Evolutionary conservation across 75 land plant genomes (phyloP).

Genomic region (Chamaecyparis obtusa): DNA sequence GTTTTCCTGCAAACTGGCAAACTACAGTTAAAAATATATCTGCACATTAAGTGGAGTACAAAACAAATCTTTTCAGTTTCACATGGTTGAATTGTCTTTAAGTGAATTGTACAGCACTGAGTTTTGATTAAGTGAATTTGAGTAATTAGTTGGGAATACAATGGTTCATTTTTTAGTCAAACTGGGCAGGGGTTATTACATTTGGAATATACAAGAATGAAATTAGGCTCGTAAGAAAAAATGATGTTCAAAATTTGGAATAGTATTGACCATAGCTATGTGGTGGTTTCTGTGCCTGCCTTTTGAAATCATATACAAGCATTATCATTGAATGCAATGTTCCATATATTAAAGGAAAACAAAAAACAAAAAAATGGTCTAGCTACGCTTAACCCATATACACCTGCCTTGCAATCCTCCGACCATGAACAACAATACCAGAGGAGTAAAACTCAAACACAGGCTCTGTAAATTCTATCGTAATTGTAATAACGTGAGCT

Average conservation of each 20-base stretch:
- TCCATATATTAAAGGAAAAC: neutral
- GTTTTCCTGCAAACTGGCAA: no score
- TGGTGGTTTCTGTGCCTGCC: neutral
- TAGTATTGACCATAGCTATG: neutral
- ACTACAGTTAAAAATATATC: no score
- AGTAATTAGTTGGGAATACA: no score
- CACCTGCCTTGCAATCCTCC: slow-evolving; percentile 58
- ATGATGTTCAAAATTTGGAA: neutral
- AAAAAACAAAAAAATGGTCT: neutral
- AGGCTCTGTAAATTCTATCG: slow-evolving; percentile 62
- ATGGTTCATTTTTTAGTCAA: no score
- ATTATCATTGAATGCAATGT: neutral
- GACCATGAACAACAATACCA: slow-evolving; percentile 32
- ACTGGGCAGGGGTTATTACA: no score
- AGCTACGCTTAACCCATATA: slow-evolving; percentile 13
- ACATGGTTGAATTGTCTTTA: no score
- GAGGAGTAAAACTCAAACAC: slow-evolving; percentile 52
- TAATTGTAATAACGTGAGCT: slow-evolving; percentile 25
- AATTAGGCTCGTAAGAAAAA: neutral
- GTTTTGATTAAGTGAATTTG: no score
- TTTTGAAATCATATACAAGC: neutral
- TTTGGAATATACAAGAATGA: no score
- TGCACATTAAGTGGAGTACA: no score
- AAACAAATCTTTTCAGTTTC: no score
- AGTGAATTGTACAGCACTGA: no score